Evolutionary conservation across 306 rosid species (phyloP), one percentile per base, ranked within the genome.

Genomic region (Corylus heterophylla): DNA sequence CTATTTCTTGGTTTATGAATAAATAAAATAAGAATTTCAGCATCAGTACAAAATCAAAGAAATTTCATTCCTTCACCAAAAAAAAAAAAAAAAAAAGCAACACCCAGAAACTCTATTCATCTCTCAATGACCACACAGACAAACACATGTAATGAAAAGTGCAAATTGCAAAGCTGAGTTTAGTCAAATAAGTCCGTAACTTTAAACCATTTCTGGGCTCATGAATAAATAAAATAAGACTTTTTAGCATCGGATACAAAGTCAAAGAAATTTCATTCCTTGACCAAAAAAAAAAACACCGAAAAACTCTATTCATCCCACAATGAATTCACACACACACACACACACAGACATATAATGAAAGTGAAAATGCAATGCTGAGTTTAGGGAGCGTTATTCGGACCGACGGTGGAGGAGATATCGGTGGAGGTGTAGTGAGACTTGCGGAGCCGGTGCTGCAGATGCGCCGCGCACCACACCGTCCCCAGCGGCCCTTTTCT

Each of bases 381-480:
- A 14, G 62, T 14, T 11, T 27, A 61, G 35, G 37, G 4, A 58
- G 12, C 12, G 2, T 4, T 18, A 9, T 4, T 83, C 97, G 56
- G 42, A 95, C 99, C 84, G 29, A 92, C 94, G 12, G 97, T 89
- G 37, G 93, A 76, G 71, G 83, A 81, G 59, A 95, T 92, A 56
- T 93, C 86, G 12, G 96, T 93, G 69, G 90, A 73, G 44, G 87
- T 76, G 78, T 89, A 95, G 25, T 95, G 98, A 29, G 97, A 85
- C 85, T 95, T 95, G 78, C 86, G 91, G 59, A 95, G 92, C 54
- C 97, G 81, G 85, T 86, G 88, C 74, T 95, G 98, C 59, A 94
- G 89, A 72, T 95, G 97, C n/a, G 99, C 97, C 0, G 98, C 97
- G 58, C 87, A 89, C 99, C 99, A 95, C 20, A 95, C 98, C 0